phyloP scores from a whole-genome alignment of 225 moss, liverwort and hornwort species.

The Physcomitrellopsis africana region DNA sequence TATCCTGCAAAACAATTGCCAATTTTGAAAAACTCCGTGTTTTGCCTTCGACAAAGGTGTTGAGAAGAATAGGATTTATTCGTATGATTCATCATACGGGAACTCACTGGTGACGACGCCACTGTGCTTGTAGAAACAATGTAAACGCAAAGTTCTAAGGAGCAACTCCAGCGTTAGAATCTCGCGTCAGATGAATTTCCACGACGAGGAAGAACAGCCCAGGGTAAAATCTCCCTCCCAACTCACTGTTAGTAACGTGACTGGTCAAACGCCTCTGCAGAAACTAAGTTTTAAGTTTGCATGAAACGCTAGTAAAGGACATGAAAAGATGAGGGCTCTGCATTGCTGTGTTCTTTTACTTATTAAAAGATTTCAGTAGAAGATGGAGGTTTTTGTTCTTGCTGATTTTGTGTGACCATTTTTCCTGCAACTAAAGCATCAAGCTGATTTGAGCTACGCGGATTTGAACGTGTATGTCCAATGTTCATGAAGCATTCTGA shows the following conservation, averaged over 20 bases:
- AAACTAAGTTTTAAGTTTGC: not conserved
- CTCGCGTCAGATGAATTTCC: slow-evolving; percentile 51
- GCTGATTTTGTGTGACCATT: not conserved
- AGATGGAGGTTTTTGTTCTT: not conserved
- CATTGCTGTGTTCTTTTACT: not conserved
- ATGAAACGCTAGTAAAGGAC: not conserved
- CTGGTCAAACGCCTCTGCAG: not conserved
- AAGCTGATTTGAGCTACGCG: not conserved
- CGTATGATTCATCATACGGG: not conserved
- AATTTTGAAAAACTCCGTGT: slow-evolving; percentile 22
- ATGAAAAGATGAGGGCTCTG: slow-evolving; percentile 1
- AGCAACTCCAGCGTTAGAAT: slow-evolving; percentile 16
- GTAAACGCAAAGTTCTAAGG: slow-evolving; percentile 17
- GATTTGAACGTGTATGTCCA: not conserved
- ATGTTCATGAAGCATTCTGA: not conserved
- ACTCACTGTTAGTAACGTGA: not conserved
- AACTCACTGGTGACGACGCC: slow-evolving; percentile 12
- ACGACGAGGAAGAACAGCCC: slow-evolving; percentile 40
- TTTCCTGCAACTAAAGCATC: slow-evolving; percentile 6
- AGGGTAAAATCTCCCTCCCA: slow-evolving; percentile 33
- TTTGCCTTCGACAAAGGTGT: slow-evolving; percentile 16
- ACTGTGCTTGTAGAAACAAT: slow-evolving; percentile 33
- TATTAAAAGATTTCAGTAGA: not conserved
- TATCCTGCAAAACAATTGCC: slow-evolving; percentile 19
- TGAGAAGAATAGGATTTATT: slow-evolving; percentile 11